phyloP scores from a whole-genome alignment of 1,284 basidiomycete genomes.

The Sanghuangporus baumii region DNA sequence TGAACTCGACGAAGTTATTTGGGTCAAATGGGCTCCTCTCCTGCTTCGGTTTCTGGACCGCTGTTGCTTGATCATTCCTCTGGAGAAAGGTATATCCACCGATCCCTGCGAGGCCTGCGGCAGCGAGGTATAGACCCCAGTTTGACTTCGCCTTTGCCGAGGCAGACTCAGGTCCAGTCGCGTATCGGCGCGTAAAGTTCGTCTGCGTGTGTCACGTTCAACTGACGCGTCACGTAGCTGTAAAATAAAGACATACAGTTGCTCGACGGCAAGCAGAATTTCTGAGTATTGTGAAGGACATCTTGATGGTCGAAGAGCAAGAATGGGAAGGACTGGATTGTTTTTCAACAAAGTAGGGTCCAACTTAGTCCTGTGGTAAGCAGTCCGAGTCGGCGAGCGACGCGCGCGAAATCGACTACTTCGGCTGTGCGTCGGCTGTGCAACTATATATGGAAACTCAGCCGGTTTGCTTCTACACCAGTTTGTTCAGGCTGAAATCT shows the following conservation, averaged over 20 bases:
- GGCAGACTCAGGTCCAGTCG: constrained; percentile 36
- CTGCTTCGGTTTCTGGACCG: constrained; percentile 30
- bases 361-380: not conserved
- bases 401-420: not conserved
- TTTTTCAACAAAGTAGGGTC: not conserved
- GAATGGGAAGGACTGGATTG: not conserved
- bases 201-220: constrained; percentile 12
- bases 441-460: not conserved
- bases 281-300: constrained; percentile 16
- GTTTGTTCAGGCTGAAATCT: not conserved
- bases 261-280: constrained; percentile 1
- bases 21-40: constrained; percentile 67
- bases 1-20: constrained; percentile 73
- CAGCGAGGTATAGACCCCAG: constrained; percentile 43
- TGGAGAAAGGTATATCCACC: constrained; percentile 45
- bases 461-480: not conserved
- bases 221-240: not conserved
- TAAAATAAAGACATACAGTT: constrained; percentile 2
- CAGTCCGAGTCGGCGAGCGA: not conserved
- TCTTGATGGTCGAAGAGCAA: constrained; percentile 1
- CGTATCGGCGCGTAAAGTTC: constrained; percentile 34
- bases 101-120: constrained; percentile 44
- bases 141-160: constrained; percentile 42
- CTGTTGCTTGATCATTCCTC: constrained; percentile 19
- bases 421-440: not conserved